phyloP scores from a whole-genome alignment of 345 rosid genomes.

The Acer yangbiense region DNA sequence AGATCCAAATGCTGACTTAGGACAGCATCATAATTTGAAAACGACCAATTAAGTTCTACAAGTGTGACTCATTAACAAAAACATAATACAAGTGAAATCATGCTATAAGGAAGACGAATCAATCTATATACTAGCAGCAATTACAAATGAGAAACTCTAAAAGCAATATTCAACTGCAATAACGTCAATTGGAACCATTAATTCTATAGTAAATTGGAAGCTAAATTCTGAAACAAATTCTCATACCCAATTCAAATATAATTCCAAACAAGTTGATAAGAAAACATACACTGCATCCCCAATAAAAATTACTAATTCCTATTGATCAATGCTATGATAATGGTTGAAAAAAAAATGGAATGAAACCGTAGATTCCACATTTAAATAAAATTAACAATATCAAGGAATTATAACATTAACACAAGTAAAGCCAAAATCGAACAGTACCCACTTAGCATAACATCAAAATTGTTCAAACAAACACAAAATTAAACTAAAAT shows the following conservation, averaged over 20 bases:
- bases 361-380: background rate
- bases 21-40: background rate
- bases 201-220: too few relatives aligned
- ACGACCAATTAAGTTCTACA: background rate
- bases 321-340: too few relatives aligned
- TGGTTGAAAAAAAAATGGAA: background rate
- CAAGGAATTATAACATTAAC: background rate
- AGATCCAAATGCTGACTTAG: too few relatives aligned
- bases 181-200: too few relatives aligned
- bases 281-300: background rate
- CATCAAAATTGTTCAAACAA: conserved; percentile 11
- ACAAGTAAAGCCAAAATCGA: background rate
- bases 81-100: background rate
- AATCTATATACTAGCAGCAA: background rate
- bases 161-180: background rate
- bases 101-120: background rate
- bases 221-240: background rate
- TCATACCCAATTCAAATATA: background rate
- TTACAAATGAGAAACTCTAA: background rate
- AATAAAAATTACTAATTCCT: background rate
- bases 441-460: background rate
- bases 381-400: too few relatives aligned
- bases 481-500: background rate
- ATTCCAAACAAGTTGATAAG: background rate
- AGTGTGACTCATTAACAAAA: background rate